phyloP scores from a whole-genome alignment of 2,329 filamentous ascomycete species.

The Huntiella abstrusa region DNA sequence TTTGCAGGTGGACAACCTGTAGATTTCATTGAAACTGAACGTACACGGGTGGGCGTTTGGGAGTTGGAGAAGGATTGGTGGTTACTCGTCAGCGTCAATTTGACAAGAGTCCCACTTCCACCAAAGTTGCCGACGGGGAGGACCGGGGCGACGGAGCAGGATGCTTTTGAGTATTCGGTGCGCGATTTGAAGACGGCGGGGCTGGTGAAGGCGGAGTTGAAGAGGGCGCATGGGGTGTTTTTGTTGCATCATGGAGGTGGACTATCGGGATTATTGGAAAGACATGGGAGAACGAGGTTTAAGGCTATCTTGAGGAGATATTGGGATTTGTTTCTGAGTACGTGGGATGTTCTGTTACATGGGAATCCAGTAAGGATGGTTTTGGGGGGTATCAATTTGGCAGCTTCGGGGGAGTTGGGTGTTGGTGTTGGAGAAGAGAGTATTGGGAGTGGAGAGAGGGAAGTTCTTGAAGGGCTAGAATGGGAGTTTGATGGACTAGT shows the following conservation, averaged over 20 bases:
- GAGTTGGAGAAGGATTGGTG: conserved; percentile 90
- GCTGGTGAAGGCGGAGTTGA: conserved; percentile 60
- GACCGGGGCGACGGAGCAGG: conserved; percentile 20
- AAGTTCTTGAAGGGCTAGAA: conserved; percentile 79
- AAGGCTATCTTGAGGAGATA: conserved; percentile 55
- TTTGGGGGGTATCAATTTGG: conserved; percentile 70
- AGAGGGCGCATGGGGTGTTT: conserved; percentile 69
- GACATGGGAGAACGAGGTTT: conserved; percentile 42
- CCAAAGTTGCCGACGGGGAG: conserved; percentile 27
- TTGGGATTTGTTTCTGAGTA: conserved; percentile 52
- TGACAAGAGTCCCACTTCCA: conserved; percentile 53
- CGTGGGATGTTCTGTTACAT: conserved; percentile 80
- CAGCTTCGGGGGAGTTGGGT: conserved; percentile 77
- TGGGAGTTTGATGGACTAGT: conserved; percentile 64
- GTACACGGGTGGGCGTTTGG: conserved; percentile 62
- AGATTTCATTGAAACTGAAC: conserved; percentile 80
- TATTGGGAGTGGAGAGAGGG: conserved; percentile 78
- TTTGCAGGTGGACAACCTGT: conserved; percentile 64
- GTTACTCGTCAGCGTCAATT: conserved; percentile 64
- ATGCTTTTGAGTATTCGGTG: conserved; percentile 59
- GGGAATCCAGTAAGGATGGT: conserved; percentile 70
- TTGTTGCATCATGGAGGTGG: conserved; percentile 70
- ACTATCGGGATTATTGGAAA: conserved; percentile 47
- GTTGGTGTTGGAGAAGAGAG: conserved; percentile 93
- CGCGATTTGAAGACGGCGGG: conserved; percentile 72